Conservation (phyloP, 148 eudicot genomes). For the Vaccinium darrowii region DNA sequence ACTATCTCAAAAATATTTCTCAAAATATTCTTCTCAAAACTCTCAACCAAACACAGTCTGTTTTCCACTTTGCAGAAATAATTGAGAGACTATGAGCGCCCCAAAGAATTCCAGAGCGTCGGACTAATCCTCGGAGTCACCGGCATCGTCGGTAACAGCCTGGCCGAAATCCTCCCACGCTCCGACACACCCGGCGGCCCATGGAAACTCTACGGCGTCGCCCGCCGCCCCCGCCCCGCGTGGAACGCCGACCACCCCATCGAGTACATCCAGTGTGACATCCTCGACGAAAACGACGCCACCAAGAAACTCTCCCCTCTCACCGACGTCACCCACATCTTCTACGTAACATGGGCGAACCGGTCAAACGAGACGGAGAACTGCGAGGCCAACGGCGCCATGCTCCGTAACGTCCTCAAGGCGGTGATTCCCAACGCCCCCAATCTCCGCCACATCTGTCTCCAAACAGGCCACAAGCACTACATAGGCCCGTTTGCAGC, state of each 20-base stretch:
- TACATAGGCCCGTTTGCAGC: conserved; percentile 19
- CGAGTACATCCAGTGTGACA: conserved; percentile 27
- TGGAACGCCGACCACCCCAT: conserved; percentile 22
- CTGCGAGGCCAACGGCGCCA: conserved; percentile 21
- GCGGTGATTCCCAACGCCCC: conserved; percentile 21
- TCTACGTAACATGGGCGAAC: conserved; percentile 22
- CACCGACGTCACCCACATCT: conserved; percentile 23
- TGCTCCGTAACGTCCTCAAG: conserved; percentile 17
- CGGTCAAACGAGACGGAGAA: conserved; percentile 12
- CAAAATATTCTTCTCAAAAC: too few relatives aligned
- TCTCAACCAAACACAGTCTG: too few relatives aligned
- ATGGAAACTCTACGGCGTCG: conserved; percentile 28
- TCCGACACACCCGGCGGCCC: conserved; percentile 29
- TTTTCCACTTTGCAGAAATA: conserved; percentile 12
- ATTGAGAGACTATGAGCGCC: not conserved
- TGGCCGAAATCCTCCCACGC: conserved; percentile 23
- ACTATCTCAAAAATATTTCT: too few relatives aligned
- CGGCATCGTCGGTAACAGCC: conserved; percentile 28
- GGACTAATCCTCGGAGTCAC: conserved; percentile 22
- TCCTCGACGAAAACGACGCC: conserved; percentile 15
- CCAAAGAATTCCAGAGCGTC: conserved; percentile 8
- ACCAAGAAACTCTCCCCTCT: conserved; percentile 15
- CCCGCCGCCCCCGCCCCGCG: conserved; percentile 20
- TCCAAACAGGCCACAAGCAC: conserved; percentile 24
- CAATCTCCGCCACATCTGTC: conserved; percentile 19